phyloP scores from a whole-genome alignment of 2,329 filamentous ascomycete species.

The Trichoderma atroviride region DNA sequence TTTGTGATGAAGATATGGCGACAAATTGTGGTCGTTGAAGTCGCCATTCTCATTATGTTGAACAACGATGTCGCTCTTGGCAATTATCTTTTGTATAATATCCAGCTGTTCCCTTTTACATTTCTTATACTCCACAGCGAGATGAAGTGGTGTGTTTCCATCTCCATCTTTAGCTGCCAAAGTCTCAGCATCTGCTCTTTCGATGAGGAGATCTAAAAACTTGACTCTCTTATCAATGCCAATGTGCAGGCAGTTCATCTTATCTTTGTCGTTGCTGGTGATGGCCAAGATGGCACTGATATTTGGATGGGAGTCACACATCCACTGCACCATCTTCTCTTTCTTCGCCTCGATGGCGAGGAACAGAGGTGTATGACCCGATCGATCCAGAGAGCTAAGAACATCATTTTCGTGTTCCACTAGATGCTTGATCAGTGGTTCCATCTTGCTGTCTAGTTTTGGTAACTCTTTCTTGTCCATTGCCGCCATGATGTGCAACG shows the following conservation, averaged over 20 bases:
- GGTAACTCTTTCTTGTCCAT: slow-evolving; percentile 29
- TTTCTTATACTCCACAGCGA: slow-evolving; percentile 32
- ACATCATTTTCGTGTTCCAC: slow-evolving; percentile 18
- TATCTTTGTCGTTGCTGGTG: slow-evolving; percentile 17
- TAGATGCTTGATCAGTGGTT: slow-evolving; percentile 27
- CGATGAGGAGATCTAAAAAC: slow-evolving; percentile 29
- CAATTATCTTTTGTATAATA: slow-evolving; percentile 29
- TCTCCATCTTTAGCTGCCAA: slow-evolving; percentile 27
- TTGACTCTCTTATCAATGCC: slow-evolving; percentile 30
- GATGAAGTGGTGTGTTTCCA: slow-evolving; percentile 32
- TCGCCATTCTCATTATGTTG: slow-evolving; percentile 15
- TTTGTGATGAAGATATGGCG: slow-evolving; percentile 30
- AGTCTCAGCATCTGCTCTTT: slow-evolving; percentile 25
- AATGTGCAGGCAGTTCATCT: slow-evolving; percentile 27
- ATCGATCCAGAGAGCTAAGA: slow-evolving; percentile 14
- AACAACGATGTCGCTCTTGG: slow-evolving; percentile 28
- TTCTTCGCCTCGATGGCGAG: slow-evolving; percentile 27
- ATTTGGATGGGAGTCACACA: slow-evolving; percentile 24
- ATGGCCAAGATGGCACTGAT: slow-evolving; percentile 26
- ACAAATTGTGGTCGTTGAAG: slow-evolving; percentile 29
- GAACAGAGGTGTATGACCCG: slow-evolving; percentile 25
- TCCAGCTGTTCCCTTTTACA: slow-evolving; percentile 30
- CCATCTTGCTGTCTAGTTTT: slow-evolving; percentile 29
- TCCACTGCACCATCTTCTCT: slow-evolving; percentile 29
- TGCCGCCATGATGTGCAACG: slow-evolving; percentile 29